Conservation (phyloP, 139 green algal species). For the Spirogloea muscicola region DNA sequence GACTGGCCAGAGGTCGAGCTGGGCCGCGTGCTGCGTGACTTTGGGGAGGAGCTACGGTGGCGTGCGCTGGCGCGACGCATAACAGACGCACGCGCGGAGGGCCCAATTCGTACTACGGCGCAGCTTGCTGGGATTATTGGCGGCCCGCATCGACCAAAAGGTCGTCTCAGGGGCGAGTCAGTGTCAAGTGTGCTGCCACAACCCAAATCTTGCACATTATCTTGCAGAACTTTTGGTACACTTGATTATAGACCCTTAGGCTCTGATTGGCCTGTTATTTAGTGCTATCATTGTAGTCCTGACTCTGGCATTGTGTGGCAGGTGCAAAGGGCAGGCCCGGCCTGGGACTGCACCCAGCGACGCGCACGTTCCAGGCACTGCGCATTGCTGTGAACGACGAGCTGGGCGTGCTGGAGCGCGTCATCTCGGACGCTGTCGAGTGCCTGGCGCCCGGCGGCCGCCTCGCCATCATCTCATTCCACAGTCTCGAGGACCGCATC, state of each 20-base stretch:
- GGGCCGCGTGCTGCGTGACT: conserved; percentile 78
- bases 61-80: conserved; percentile 53
- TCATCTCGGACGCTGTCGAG: conserved; percentile 58
- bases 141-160: not conserved
- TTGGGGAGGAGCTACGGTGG: conserved; percentile 89
- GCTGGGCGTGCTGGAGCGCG: conserved; percentile 56
- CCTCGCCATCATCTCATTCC: conserved; percentile 91
- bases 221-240: too few species aligned
- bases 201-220: too few species aligned
- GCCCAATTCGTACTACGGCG: conserved; percentile 55
- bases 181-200: too few species aligned
- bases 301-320: too few species aligned
- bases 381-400: conserved; percentile 96
- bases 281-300: too few species aligned
- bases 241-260: too few species aligned
- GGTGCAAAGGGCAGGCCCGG: conserved; percentile 34
- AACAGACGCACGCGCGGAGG: conserved; percentile 51
- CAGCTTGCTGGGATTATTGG: conserved; percentile 35
- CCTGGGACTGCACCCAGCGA: conserved; percentile 83
- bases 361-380: conserved; percentile 84
- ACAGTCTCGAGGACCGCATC: conserved; percentile 88
- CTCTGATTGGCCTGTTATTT: too few species aligned
- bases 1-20: conserved; percentile 76
- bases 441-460: conserved; percentile 67
- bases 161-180: too few species aligned